A percentile compares a stretch with the other conserved stretches of the same genome.
These are phyloP conservation scores for Solanum lycopersicoides DNA, from an alignment of 257 asterid genomes.

Conservation along the genomic window DNA sequence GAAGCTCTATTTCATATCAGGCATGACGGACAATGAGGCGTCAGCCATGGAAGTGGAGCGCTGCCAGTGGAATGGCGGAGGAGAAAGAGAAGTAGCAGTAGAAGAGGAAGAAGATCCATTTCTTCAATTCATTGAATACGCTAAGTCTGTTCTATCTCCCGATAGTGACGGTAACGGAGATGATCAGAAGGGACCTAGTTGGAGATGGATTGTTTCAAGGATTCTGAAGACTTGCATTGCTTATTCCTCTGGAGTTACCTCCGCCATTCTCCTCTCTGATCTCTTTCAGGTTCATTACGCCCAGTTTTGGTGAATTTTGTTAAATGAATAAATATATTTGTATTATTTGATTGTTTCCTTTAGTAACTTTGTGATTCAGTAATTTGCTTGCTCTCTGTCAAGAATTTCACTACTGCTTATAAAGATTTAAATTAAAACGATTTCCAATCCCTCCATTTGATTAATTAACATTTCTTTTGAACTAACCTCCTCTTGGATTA, in stretches of 20 bases:
- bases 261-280: constrained; percentile 93
- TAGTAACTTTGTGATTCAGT: neutral
- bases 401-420: neutral
- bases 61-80: neutral
- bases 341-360: neutral
- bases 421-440: no score
- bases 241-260: constrained; percentile 89
- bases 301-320: neutral
- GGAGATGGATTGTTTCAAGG: constrained; percentile 65
- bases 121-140: constrained; percentile 53
- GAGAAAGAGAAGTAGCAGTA: neutral
- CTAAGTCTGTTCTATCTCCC: constrained; percentile 30
- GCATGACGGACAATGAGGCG: constrained; percentile 21
- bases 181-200: constrained; percentile 41
- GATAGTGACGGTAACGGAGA: constrained; percentile 4
- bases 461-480: neutral
- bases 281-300: constrained; percentile 48
- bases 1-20: constrained; percentile 15
- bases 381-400: neutral
- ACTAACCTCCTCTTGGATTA: neutral
- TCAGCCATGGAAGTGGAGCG: constrained; percentile 41
- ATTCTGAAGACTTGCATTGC: constrained; percentile 57
- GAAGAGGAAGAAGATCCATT: constrained; percentile 39
- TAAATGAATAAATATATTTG: neutral
- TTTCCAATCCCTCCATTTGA: neutral